Evolutionary conservation across 495 filamentous ascomycete species (phyloP), one percentile per base, ranked within the genome.

Genomic region (Aspergillus incahuasiensis): DNA sequence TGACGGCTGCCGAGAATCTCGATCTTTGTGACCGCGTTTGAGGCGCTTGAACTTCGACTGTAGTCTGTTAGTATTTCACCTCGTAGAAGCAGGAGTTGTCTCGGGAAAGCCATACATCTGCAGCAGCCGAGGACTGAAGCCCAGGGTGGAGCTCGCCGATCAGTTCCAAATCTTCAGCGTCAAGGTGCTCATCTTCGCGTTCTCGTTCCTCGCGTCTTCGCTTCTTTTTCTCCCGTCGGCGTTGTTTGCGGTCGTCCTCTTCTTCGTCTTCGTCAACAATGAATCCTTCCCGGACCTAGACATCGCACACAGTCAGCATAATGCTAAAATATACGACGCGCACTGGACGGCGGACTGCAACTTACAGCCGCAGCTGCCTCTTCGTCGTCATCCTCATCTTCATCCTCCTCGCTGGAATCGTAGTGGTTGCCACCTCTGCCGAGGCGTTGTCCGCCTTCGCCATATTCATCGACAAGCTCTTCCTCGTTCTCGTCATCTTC

Each of bases 91-190:
- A 32, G 15, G 11, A 1, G 39, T 21, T 12, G 41, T 45, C 28
- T 44, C 16, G 47, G 12, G 30, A 16, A 43, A 42, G 15, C 48
- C 78, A 47, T 79, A 90, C 88, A 75, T 90, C 81, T 42, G 82
- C 67, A 25, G 84, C 68, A 24, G 80, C 71, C 52, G 82, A 80
- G 18, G 83, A 81, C 61, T 88, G 82, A 64, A 83, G 83, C 34
- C 85, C 82, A 2, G 87, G 87, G 60, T 82, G 81, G 49, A 81
- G 80, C 63, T 91, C 88, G 6, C 88, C 91, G 59, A 98, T 95
- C 32, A 98, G 78, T 70, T 97, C 95, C 48, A 98, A 72, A 80
- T 98, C 94, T 72, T 98, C 94, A 52, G 96, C 92, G 61, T 97
- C 95, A 15, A 98, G 79, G 42, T 82, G 82, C 48, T 91, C 92